A percentile compares a stretch with the other conserved stretches of the same genome.
Evolutionary conservation across 331 rosid genomes (phyloP).

Genomic region (Pyracantha coccinea): DNA sequence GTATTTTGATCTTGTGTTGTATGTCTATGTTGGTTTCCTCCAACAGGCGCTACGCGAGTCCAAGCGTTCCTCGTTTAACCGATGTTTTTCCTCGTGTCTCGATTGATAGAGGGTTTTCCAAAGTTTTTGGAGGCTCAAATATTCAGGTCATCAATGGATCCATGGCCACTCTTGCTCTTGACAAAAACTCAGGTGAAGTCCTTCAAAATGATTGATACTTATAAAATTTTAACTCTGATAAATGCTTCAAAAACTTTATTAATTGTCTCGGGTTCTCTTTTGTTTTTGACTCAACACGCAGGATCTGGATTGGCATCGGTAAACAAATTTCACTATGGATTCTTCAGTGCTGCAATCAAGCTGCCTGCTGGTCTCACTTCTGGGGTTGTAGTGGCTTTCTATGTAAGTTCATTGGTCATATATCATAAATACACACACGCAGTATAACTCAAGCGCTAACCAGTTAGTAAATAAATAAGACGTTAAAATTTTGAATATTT

Average conservation of each 20-base stretch:
- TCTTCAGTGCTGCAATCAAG: constrained; percentile 94
- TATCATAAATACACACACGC: too few relatives aligned
- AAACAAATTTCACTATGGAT: constrained; percentile 58
- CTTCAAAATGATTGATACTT: not conserved
- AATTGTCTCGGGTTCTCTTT: not conserved
- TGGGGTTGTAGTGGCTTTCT: constrained; percentile 93
- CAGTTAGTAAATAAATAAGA: too few relatives aligned
- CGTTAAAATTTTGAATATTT: not conserved
- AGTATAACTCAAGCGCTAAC: too few relatives aligned
- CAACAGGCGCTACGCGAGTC: constrained; percentile 34
- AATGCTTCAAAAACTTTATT: not conserved
- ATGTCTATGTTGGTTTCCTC: constrained; percentile 39
- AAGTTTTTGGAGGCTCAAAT: constrained; percentile 59
- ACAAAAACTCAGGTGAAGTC: constrained; percentile 62
- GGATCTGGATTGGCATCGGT: constrained; percentile 78
- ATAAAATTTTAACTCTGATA: too few relatives aligned
- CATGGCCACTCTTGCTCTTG: constrained; percentile 66
- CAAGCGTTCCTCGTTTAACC: constrained; percentile 59
- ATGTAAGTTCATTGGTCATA: constrained; percentile 43
- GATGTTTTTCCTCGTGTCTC: constrained; percentile 58
- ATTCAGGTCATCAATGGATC: constrained; percentile 64
- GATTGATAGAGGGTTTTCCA: constrained; percentile 37
- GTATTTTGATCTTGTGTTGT: constrained; percentile 35
- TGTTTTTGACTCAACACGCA: constrained; percentile 10
- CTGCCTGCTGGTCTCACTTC: constrained; percentile 81